Conservation (phyloP, 805 yeast species). For the Wickerhamiella galacta region DNA sequence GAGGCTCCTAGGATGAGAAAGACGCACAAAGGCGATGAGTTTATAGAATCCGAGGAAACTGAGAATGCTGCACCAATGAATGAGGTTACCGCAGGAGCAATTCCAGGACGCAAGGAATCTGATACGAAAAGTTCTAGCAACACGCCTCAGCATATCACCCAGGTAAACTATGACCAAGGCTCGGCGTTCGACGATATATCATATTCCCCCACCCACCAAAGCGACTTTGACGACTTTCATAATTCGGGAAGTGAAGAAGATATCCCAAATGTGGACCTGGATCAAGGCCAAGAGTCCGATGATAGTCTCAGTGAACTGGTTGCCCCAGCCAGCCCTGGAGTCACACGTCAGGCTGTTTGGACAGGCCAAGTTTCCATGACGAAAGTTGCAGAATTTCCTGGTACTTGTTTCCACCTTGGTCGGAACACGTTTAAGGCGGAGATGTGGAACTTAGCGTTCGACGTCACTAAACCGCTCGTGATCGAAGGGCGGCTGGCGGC, state of each 20-base stretch:
- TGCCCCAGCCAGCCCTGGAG: constrained; percentile 5
- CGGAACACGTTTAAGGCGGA: constrained; percentile 13
- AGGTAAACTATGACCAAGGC: background rate
- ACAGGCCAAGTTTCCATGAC: constrained; percentile 33
- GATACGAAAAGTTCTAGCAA: no score
- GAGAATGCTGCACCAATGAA: constrained; percentile 3
- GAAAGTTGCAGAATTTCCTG: constrained; percentile 31
- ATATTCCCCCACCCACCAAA: no score
- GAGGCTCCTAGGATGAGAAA: constrained; percentile 51
- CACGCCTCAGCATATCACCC: constrained; percentile 15
- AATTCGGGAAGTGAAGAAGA: no score
- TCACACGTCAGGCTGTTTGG: constrained; percentile 26
- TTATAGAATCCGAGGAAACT: constrained; percentile 33
- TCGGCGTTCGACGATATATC: no score
- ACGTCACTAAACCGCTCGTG: constrained; percentile 19
- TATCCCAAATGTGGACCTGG: no score
- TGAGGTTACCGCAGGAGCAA: constrained; percentile 5
- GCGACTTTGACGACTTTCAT: no score
- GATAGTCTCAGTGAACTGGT: constrained; percentile 22
- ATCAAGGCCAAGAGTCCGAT: no score
- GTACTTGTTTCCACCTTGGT: constrained; percentile 26
- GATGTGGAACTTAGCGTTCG: constrained; percentile 15
- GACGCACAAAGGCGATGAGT: constrained; percentile 79
- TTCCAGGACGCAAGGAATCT: constrained; percentile 6
- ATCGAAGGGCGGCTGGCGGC: constrained; percentile 51